These are phyloP conservation scores for Lindgomyces ingoldianus DNA, from an alignment of 495 filamentous ascomycete genomes.

Conservation along the genomic window DNA sequence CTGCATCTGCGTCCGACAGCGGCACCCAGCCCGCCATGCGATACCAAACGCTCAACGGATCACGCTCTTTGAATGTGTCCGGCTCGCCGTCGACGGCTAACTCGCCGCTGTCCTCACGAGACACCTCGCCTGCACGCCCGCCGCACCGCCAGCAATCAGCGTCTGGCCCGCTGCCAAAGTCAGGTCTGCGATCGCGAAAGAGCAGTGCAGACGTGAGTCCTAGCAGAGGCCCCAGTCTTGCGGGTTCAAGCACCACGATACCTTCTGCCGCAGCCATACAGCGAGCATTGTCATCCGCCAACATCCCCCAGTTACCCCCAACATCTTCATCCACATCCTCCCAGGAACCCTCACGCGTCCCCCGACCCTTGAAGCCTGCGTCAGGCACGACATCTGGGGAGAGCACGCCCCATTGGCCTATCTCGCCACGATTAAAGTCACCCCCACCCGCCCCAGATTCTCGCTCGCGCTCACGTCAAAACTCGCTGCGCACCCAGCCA, in stretches of 20 bases:
- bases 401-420: conserved; percentile 66
- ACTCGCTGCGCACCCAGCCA: conserved; percentile 46
- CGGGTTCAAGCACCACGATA: conserved; percentile 48
- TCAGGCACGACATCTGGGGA: conserved; percentile 45
- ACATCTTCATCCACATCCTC: conserved; percentile 44
- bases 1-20: conserved; percentile 25
- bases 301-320: conserved; percentile 59
- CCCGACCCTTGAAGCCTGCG: conserved; percentile 60
- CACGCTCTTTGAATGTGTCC: conserved; percentile 32
- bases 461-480: conserved; percentile 39
- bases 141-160: conserved; percentile 13
- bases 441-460: conserved; percentile 59
- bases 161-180: conserved; percentile 28
- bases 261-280: conserved; percentile 63
- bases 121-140: conserved; percentile 40
- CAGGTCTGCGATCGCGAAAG: conserved; percentile 61
- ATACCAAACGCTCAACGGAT: conserved; percentile 20
- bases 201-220: conserved; percentile 71
- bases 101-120: conserved; percentile 44
- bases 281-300: conserved; percentile 64
- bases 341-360: conserved; percentile 60
- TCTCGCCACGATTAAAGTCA: conserved; percentile 66
- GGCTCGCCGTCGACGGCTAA: conserved; percentile 37
- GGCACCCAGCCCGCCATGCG: conserved; percentile 10
- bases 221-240: conserved; percentile 53